Conservation (phyloP, 257 asterid genomes). For the Cruciata laevipes region DNA sequence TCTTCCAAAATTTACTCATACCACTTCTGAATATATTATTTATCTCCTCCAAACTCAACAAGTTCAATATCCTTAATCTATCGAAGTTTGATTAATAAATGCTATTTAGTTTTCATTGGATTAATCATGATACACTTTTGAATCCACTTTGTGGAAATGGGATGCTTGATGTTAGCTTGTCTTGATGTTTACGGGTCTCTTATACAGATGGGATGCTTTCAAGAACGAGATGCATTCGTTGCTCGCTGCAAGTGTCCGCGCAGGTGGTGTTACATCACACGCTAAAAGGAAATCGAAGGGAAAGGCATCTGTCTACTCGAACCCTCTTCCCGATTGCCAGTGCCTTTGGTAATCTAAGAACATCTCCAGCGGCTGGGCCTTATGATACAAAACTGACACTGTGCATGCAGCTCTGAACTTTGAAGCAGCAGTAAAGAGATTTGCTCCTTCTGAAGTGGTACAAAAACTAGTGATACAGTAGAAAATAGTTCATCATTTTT, state of each 20-base stretch:
- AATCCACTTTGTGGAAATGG: background rate
- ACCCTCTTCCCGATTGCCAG: conserved; percentile 81
- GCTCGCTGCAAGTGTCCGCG: conserved; percentile 78
- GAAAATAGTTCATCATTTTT: too few relatives aligned
- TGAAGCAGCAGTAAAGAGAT: background rate
- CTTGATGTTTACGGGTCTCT: conserved; percentile 1
- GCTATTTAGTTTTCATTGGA: background rate
- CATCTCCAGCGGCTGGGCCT: conserved; percentile 23
- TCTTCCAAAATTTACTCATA: background rate
- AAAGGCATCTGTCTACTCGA: conserved; percentile 59
- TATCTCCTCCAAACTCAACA: background rate
- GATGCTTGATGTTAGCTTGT: background rate
- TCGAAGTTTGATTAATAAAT: background rate
- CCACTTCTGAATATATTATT: background rate
- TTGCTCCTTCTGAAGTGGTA: background rate
- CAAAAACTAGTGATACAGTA: too few relatives aligned
- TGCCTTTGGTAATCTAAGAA: conserved; percentile 64
- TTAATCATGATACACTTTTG: background rate
- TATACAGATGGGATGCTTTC: conserved; percentile 63
- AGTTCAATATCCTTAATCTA: background rate
- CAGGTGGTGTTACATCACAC: conserved; percentile 59
- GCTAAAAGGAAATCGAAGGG: conserved; percentile 58
- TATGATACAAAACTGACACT: background rate
- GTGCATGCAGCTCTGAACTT: background rate
- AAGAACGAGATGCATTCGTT: conserved; percentile 64